Conservation (phyloP, 192 early-diverging fungal genomes). For the Podila horticola region DNA sequence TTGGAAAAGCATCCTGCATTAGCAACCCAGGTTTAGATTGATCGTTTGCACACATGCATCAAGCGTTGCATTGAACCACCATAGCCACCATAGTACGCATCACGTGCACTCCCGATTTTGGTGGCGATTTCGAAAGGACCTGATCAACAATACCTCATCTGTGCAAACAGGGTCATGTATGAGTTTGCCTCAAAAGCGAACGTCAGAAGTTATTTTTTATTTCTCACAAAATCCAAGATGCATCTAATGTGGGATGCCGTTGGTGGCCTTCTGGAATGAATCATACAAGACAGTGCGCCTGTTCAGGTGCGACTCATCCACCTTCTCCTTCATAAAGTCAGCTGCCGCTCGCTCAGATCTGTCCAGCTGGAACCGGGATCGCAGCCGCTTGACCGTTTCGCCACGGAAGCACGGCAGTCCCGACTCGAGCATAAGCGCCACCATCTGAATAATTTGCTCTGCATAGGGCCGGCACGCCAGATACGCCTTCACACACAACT, state of each 20-base stretch:
- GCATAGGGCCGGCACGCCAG: conserved; percentile 92
- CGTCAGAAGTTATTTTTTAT: too few species aligned
- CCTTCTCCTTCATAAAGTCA: conserved; percentile 92
- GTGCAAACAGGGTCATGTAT: too few species aligned
- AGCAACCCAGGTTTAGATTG: too few species aligned
- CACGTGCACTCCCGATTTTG: too few species aligned
- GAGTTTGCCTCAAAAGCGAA: too few species aligned
- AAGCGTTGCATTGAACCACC: too few species aligned
- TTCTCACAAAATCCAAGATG: neutral
- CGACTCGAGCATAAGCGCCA: conserved; percentile 93
- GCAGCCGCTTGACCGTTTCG: conserved; percentile 88
- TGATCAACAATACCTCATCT: too few species aligned
- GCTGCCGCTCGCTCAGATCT: conserved; percentile 92
- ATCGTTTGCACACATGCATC: too few species aligned
- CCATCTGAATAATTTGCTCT: conserved; percentile 89
- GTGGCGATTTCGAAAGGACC: neutral
- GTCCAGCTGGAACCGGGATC: conserved; percentile 90
- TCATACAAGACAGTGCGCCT: conserved; percentile 85
- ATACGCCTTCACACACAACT: conserved; percentile 90
- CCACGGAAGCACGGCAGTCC: conserved; percentile 98
- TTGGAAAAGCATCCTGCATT: too few species aligned
- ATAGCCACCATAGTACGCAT: too few species aligned
- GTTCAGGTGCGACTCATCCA: conserved; percentile 93
- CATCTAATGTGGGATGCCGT: conserved; percentile 63
- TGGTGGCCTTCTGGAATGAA: conserved; percentile 84